Percentiles rank a stretch among this genome's conserved stretches.
Conservation (phyloP, 768 basidiomycete genomes). For the Amyloporia xantha region DNA sequence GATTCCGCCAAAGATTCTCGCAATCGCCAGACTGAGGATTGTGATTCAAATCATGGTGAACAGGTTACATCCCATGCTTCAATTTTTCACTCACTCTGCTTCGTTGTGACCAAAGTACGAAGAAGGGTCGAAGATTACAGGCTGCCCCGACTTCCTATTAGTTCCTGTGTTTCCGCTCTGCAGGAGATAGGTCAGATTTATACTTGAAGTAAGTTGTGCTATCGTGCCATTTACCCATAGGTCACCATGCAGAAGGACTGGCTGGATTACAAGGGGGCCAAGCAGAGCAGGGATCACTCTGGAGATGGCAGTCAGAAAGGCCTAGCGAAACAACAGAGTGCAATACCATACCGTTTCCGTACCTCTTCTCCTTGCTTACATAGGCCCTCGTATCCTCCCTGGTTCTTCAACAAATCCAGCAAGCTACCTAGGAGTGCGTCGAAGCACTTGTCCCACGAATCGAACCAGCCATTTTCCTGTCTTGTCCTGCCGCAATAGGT, state of each 20-base stretch:
- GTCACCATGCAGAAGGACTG: constrained; percentile 74
- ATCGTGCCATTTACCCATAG: constrained; percentile 52
- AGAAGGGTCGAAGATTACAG: constrained; percentile 73
- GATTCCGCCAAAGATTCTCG: constrained; percentile 76
- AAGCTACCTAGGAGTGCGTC: constrained; percentile 54
- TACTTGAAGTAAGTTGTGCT: neutral
- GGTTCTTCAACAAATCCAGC: constrained; percentile 37
- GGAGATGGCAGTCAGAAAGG: neutral
- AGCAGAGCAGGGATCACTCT: constrained; percentile 75
- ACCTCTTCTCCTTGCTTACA: constrained; percentile 48
- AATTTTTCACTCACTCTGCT: constrained; percentile 52
- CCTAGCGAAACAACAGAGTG: neutral
- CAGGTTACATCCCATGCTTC: no score
- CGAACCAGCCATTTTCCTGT: constrained; percentile 66
- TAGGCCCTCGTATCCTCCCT: constrained; percentile 38
- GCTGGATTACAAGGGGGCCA: constrained; percentile 47
- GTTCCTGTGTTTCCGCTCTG: constrained; percentile 73
- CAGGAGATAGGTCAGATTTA: neutral
- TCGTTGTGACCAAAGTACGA: constrained; percentile 79
- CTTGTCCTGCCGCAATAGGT: constrained; percentile 74
- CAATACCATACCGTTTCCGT: constrained; percentile 34
- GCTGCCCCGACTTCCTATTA: constrained; percentile 44
- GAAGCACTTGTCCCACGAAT: constrained; percentile 67
- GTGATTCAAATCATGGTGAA: neutral
- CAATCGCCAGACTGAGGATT: constrained; percentile 56